Base-by-base conservation (phyloP, 1,284 basidiomycete genomes). In the Cryptococcus amylolentus region DNA sequence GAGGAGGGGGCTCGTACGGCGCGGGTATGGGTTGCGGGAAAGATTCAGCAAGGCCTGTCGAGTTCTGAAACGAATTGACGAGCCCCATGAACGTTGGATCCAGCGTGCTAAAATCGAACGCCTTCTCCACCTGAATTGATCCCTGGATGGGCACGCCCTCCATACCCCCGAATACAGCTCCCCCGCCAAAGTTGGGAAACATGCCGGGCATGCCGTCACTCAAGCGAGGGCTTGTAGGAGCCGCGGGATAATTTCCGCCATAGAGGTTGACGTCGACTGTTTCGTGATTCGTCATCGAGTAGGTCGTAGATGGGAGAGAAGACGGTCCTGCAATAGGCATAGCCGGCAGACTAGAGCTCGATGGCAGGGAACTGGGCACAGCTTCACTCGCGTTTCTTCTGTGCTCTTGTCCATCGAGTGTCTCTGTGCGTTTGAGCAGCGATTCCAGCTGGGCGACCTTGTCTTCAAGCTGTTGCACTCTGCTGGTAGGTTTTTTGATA, bases 381-480 rank as follows among this genome's bases (percentile, higher is more conserved):
- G 40, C 46, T 7, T 41, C 39, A 39, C 60, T 26, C 23, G 13
- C 40, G 8, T 20, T 39, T 44, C 27, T 48, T 16, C 18, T 46
- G 18, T 16, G n/a, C 47, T 28, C n/a, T 23, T 18, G n/a, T 40
- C 38, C 28, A 40, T 5, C 51, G 28, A 18, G 50, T 26, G n/a
- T 26, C 58, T 38, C 35, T 16, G 45, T 58, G 13, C 48, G 38
- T 44, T 52, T 58, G 35, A 71, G 49, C 43, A 68, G 27, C 1
- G 46, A 61, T 50, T 73, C 71, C 48, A 75, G 62, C 57, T 73
- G 65, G 4, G 69, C 69, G 12, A 76, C 65, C 52, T 70, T 69
- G 42, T 74, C 70, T 52, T 76, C 73, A 27, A 76, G 62, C 55
- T 70, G 68, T 57, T 70, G 68, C 28, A 74, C 72, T 23, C 73